These are phyloP conservation scores for Trichothecium sympodiale DNA, from an alignment of 2,329 filamentous ascomycete genomes.

Conservation along the genomic window DNA sequence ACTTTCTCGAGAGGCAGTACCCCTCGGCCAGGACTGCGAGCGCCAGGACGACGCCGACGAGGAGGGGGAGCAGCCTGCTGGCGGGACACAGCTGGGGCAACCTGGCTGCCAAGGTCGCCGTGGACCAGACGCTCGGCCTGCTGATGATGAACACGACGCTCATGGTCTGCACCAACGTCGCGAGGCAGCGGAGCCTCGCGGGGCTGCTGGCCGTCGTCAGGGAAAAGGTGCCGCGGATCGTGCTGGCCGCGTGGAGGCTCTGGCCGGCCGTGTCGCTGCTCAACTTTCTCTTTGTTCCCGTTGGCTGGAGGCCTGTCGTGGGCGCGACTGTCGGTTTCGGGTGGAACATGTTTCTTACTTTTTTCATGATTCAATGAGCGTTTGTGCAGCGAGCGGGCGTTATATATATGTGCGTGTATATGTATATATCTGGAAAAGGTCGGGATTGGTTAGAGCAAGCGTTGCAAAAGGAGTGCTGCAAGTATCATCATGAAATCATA, in stretches of 20 bases:
- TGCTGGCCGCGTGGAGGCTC: slow-evolving; percentile 24
- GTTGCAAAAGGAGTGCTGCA: too few relatives aligned
- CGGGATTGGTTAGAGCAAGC: too few relatives aligned
- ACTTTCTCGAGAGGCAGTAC: too few relatives aligned
- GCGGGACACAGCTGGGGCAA: slow-evolving; percentile 22
- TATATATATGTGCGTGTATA: slow-evolving; percentile 2
- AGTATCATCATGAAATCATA: too few relatives aligned
- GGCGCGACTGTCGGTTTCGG: slow-evolving; percentile 23
- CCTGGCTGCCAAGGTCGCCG: slow-evolving; percentile 20
- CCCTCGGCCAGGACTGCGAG: neutral
- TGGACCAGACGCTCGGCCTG: slow-evolving; percentile 24
- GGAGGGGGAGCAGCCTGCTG: slow-evolving; percentile 10
- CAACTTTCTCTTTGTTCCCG: slow-evolving; percentile 25
- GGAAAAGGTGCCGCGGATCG: slow-evolving; percentile 16
- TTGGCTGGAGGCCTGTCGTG: slow-evolving; percentile 22
- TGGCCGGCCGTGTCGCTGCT: slow-evolving; percentile 23
- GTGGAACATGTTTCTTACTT: slow-evolving; percentile 21
- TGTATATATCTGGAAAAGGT: too few relatives aligned
- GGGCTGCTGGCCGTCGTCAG: slow-evolving; percentile 15
- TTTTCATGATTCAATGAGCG: slow-evolving; percentile 11
- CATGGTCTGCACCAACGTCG: slow-evolving; percentile 23
- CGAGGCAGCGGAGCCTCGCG: slow-evolving; percentile 14
- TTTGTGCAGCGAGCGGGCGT: slow-evolving; percentile 17
- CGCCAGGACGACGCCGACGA: neutral
- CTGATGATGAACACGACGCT: slow-evolving; percentile 21